These are phyloP conservation scores for Talaromyces albobiverticillius DNA, from an alignment of 2,329 filamentous ascomycete species.

Conservation along the genomic window DNA sequence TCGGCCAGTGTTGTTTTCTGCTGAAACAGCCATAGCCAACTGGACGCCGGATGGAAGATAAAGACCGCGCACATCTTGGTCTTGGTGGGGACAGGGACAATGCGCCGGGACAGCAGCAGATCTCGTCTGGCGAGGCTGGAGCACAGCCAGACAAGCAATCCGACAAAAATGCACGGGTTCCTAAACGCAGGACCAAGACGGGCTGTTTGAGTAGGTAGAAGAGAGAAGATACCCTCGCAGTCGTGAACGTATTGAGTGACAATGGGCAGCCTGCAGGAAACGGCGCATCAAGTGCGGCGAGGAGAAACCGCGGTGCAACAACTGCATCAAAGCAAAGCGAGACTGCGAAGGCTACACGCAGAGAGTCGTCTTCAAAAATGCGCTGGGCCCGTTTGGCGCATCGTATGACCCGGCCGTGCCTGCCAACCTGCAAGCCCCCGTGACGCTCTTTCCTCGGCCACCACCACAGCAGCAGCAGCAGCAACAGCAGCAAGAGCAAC, in stretches of 20 bases:
- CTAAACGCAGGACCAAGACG: slow-evolving; percentile 79
- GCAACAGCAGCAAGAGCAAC: background rate
- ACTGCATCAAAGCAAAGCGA: slow-evolving; percentile 47
- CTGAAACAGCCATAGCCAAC: background rate
- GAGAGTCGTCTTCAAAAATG: slow-evolving; percentile 41
- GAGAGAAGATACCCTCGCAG: background rate
- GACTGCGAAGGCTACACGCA: slow-evolving; percentile 44
- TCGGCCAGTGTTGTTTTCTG: background rate
- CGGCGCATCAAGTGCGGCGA: slow-evolving; percentile 97
- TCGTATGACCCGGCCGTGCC: slow-evolving; percentile 14
- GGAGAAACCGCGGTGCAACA: slow-evolving; percentile 54
- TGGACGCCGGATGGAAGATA: slow-evolving; percentile 6
- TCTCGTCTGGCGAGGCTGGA: background rate
- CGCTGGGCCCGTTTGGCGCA: slow-evolving; percentile 33
- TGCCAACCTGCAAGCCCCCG: slow-evolving; percentile 1
- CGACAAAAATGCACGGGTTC: slow-evolving; percentile 24
- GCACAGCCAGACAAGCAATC: slow-evolving; percentile 4
- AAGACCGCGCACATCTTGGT: background rate
- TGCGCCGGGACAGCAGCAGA: background rate
- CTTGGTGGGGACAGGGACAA: background rate
- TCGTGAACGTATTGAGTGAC: background rate
- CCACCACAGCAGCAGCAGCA: slow-evolving; percentile 10
- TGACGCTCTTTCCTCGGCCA: slow-evolving; percentile 17
- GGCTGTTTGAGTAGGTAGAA: slow-evolving; percentile 75
- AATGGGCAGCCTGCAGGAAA: slow-evolving; percentile 72